phyloP scores from a whole-genome alignment of 495 filamentous ascomycete genomes.

The Podospora didyma region DNA sequence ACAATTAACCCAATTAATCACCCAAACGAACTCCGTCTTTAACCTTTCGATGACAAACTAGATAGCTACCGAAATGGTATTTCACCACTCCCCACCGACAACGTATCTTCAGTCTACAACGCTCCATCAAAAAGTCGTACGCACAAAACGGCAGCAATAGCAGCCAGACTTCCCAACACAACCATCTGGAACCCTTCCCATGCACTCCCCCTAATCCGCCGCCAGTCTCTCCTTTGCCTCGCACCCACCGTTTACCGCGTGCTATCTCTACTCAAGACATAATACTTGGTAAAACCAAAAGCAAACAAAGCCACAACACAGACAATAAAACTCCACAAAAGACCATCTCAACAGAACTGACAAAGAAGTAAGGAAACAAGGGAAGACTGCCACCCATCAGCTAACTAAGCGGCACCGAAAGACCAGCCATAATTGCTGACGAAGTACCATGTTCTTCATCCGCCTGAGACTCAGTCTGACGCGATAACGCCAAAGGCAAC shows the following conservation, averaged over 20 bases:
- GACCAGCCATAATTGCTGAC: constrained; percentile 30
- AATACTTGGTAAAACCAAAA: constrained; percentile 71
- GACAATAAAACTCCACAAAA: constrained; percentile 64
- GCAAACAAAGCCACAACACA: constrained; percentile 67
- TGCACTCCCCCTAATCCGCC: constrained; percentile 12
- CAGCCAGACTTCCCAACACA: constrained; percentile 60
- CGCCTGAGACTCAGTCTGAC: not conserved
- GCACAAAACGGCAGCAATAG: constrained; percentile 60
- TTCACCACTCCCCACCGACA: too few relatives aligned
- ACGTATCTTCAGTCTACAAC: too few relatives aligned
- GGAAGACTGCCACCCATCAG: constrained; percentile 71
- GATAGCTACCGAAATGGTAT: too few relatives aligned
- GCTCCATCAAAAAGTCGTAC: constrained; percentile 52
- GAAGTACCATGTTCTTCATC: constrained; percentile 17
- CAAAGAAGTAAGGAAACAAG: constrained; percentile 73
- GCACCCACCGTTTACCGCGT: not conserved
- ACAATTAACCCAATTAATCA: too few relatives aligned
- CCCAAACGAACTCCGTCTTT: too few relatives aligned
- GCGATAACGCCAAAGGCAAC: not conserved
- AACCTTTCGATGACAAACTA: too few relatives aligned
- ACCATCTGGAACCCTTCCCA: constrained; percentile 61
- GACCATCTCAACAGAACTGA: constrained; percentile 56
- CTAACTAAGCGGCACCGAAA: constrained; percentile 64
- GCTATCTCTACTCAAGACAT: constrained; percentile 6
- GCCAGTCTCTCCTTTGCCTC: constrained; percentile 8